Evolutionary conservation across 257 asterid genomes (phyloP), one percentile per base, ranked within the genome.

Genomic region (Vinca minor): DNA sequence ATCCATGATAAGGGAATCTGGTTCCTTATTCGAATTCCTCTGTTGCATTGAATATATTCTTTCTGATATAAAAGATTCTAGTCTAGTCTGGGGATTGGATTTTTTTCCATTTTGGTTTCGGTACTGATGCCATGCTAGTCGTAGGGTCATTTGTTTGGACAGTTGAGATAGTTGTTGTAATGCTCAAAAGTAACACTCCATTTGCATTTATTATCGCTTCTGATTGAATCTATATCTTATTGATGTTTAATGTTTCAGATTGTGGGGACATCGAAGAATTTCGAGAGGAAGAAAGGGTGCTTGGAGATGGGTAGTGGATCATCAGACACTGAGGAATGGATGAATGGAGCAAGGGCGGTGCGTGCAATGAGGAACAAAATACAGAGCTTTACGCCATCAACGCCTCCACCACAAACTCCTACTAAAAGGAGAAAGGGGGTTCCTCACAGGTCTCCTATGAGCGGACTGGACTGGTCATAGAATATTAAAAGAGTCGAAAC

Each of bases 401-500:
- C 62, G 2, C 62, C 62, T 5, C n/a, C n/a, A n/a, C 62, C 62
- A 8, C 62, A 56, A 17, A 34, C 62, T 6, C 41, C 62, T 56
- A 35, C 41, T 42, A 56, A 56, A 56, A 41, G 62, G 11, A 56
- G 62, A 25, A 56, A 56, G 62, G 62, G 62, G 12, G 42, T 56
- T 56, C 62, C 62, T 56, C 62, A 56, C 42, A 56, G 62, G 42
- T 23, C 62, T 56, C 62, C 62, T 8, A 56, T 56, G 62, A 56
- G 62, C 62, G 62, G 62, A 32, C 42, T 56, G n/a, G n/a, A n/a
- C n/a, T n/a, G n/a, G n/a, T n/a, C n/a, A n/a, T n/a, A n/a, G n/a
- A 35, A n/a, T 56, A 10, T 17, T 17, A 31, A 42, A 56, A 32
- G 17, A 55, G 29, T 55, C 14, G 17, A n/a, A n/a, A n/a, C n/a